Conservation (phyloP, 2,329 filamentous ascomycete species). For the Colletotrichum aenigma region DNA sequence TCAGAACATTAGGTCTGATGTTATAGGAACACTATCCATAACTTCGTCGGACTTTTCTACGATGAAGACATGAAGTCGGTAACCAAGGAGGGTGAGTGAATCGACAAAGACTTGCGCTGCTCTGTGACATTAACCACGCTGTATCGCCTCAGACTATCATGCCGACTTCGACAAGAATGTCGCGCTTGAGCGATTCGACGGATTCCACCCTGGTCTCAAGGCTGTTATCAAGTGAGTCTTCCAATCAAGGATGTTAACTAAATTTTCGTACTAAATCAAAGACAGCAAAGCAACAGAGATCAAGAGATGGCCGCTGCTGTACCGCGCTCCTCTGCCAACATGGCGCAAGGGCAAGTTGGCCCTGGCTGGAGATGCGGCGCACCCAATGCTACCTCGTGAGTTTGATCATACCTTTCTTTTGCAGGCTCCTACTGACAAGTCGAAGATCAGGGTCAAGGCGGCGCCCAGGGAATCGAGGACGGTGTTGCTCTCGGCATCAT, state of each 20-base stretch:
- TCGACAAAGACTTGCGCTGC: neutral
- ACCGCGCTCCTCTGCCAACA: conserved; percentile 32
- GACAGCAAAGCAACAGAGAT: conserved; percentile 37
- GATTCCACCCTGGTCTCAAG: conserved; percentile 29
- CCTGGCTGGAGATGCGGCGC: conserved; percentile 40
- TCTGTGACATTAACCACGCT: neutral
- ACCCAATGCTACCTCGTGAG: conserved; percentile 41
- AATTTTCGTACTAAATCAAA: neutral
- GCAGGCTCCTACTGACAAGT: neutral
- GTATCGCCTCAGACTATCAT: neutral
- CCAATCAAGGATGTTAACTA: too few relatives aligned
- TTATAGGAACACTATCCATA: conserved; percentile 33
- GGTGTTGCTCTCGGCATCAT: conserved; percentile 33
- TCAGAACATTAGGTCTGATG: neutral
- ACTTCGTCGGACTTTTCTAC: conserved; percentile 36
- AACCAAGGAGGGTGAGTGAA: conserved; percentile 5
- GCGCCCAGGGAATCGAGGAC: conserved; percentile 39
- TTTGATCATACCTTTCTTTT: neutral
- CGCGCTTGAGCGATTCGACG: conserved; percentile 29
- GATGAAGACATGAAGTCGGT: conserved; percentile 23
- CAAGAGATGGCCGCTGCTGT: conserved; percentile 38
- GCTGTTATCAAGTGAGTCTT: conserved; percentile 30
- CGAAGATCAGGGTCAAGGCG: conserved; percentile 42
- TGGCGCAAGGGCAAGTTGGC: conserved; percentile 36
- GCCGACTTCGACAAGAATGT: conserved; percentile 27